Base-by-base conservation (phyloP, 495 filamentous ascomycete species). In the Eremomyces bilateralis region DNA sequence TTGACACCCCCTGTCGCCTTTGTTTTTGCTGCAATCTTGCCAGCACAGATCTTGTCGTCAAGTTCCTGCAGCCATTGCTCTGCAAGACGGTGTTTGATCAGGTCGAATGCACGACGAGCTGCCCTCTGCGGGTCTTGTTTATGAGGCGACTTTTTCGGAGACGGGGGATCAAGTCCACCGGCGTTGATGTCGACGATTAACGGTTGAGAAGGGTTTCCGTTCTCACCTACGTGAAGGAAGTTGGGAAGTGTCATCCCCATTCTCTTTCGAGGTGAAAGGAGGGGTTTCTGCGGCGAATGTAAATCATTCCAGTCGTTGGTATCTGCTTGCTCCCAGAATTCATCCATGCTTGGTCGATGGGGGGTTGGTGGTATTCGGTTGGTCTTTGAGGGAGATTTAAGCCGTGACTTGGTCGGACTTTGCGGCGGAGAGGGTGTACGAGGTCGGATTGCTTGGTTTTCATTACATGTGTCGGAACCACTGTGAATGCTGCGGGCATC, bases 251-350 rank as follows among this genome's bases (percentile, higher is more conserved):
- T 11, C 20, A 5, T 20, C 16, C 5, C 25, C 25, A 5, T 21
- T 42, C 31, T 39, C 35, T 28, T 54, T 37, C 41, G 51, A 20
- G 45, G 52, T 29, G 53, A 46, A 21, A 55, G 48, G n/a, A 56
- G 48, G 24, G 6, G 8, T 40, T 80, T 81, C 20, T 58, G 56
- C 0, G 76, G 72, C 4, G 79, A 78, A 51, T 83, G 70, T 38
- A 75, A 53, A 40, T 90, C 80, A 42, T 81, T 74, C 82, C 80
- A 92, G 36, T 69, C 67, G 52, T 84, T 78, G 40, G 78, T 69
- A 10, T 66, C 53, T 19, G 73, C 74, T 39, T 73, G 66, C 36
- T 62, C 65, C 84, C 84, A 93, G 53, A 92, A 91, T 10, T 67
- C 65, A 44, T 88, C 81, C 18, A 70, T 63, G 34, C 63, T 76